Percentiles rank a stretch among this genome's conserved stretches.
phyloP scores from a whole-genome alignment of 306 rosid species.

The Vigna mungo region DNA sequence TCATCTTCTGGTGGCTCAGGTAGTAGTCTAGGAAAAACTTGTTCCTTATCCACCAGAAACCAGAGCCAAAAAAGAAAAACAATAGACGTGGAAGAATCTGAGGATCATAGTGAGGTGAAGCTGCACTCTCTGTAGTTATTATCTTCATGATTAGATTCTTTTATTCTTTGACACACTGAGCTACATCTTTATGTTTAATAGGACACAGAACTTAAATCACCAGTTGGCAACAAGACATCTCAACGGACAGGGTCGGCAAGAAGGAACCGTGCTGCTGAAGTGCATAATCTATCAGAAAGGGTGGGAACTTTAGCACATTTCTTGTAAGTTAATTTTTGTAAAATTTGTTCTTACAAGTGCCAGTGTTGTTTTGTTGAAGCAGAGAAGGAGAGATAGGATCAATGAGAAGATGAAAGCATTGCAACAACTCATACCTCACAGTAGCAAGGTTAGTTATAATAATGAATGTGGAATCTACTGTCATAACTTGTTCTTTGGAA shows the following conservation, averaged over 20 bases:
- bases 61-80: constrained; percentile 71
- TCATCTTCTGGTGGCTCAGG: constrained; percentile 88
- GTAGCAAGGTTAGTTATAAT: constrained; percentile 71
- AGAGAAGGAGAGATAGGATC: constrained; percentile 94
- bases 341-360: neutral
- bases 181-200: constrained; percentile 40
- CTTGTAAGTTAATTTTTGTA: constrained; percentile 2
- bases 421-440: constrained; percentile 95
- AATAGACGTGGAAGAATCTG: constrained; percentile 73
- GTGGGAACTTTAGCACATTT: constrained; percentile 49
- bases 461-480: neutral
- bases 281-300: constrained; percentile 92
- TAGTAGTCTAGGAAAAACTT: constrained; percentile 72
- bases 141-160: constrained; percentile 16
- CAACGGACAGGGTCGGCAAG: constrained; percentile 64
- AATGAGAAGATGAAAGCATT: constrained; percentile 91
- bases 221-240: constrained; percentile 59
- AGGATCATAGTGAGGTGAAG: constrained; percentile 84
- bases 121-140: constrained; percentile 14
- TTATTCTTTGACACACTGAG: constrained; percentile 16
- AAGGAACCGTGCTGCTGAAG: constrained; percentile 91
- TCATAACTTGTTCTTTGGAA: neutral
- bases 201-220: constrained; percentile 78
- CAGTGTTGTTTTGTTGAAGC: constrained; percentile 34
- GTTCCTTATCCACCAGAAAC: constrained; percentile 66